These are phyloP conservation scores for Saprolegnia diclina DNA, from an alignment of 352 stramenopile species.

Conservation along the genomic window DNA sequence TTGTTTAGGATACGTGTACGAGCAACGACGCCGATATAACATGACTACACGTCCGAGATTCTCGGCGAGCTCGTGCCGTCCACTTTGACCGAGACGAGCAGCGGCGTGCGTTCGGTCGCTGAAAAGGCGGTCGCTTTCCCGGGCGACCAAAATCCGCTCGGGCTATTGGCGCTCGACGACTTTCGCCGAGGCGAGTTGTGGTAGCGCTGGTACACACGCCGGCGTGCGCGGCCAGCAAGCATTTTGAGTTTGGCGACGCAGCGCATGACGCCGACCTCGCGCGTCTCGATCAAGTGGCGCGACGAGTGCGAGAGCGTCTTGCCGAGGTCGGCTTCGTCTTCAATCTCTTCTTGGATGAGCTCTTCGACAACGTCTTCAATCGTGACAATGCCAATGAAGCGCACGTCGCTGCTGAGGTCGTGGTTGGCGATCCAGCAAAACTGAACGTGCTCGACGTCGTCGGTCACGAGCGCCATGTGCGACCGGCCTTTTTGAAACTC, in stretches of 20 bases:
- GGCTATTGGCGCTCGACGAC: constrained; percentile 6
- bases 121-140: neutral
- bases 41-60: neutral
- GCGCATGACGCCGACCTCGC: neutral
- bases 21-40: no score
- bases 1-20: no score
- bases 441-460: constrained; percentile 44
- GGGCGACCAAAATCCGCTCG: neutral
- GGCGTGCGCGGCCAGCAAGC: constrained; percentile 6
- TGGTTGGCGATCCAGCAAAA: constrained; percentile 45
- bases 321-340: constrained; percentile 70
- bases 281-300: constrained; percentile 9
- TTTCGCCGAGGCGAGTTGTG: neutral
- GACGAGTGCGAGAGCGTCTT: neutral
- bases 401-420: constrained; percentile 38
- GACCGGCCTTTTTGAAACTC: constrained; percentile 86
- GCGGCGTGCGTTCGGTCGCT: constrained; percentile 3
- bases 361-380: constrained; percentile 90
- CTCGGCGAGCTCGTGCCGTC: neutral
- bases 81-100: constrained; percentile 3
- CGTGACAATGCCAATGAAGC: constrained; percentile 84
- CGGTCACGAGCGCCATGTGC: constrained; percentile 78
- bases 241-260: constrained; percentile 6
- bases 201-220: constrained; percentile 8
- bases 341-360: constrained; percentile 86